Evolutionary conservation across 208 protist genomes (phyloP), one percentile per base, ranked within the genome.

Genomic region (Leishmania arabica): DNA sequence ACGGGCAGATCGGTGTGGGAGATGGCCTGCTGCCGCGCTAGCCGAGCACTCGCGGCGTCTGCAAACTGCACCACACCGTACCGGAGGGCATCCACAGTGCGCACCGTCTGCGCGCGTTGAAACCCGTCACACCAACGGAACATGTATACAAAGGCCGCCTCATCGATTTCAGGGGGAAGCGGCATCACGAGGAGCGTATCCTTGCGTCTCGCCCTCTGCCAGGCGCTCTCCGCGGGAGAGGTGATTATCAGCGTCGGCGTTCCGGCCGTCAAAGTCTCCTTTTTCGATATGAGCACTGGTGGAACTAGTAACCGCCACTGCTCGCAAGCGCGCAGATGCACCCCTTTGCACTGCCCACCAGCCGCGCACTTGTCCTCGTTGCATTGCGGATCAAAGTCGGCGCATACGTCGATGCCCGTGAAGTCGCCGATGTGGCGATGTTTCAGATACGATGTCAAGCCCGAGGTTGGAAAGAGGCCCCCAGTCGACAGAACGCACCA

Each of bases 11-110:
- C 27, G 0, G 82, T 47, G 19, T 34, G 56, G 1, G 78, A 69
- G 62, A 42, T 69, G 40, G 82, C 82, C 78, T 86, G 73, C 82
- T 70, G 72, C 24, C 34, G 74, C 58, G 82, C 82, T 45, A 62
- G 71, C 31, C 77, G 51, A 69, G 82, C 82, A 34, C 31, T 76
- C 9, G 54, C 64, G 1, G 78, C 62, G 65, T 82, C 66, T 7
- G 60, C 40, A 27, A 86, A 86, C 68, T 86, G 78, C 72, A 86
- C 82, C 45, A 86, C 82, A 17, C 82, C 82, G 78, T 86, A 86
- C n/a, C 82, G 78, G 34, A 42, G 37, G 40, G 66, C 51, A 31
- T 86, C 82, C 9, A 79, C 77, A 3, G 78, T 79, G 47, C 78
- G 82, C 56, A 86, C 78, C 47, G 82, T 86, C 74, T 86, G 82